These are phyloP conservation scores for Phanerochaete carnosa DNA, from an alignment of 768 basidiomycete species.

Conservation along the genomic window DNA sequence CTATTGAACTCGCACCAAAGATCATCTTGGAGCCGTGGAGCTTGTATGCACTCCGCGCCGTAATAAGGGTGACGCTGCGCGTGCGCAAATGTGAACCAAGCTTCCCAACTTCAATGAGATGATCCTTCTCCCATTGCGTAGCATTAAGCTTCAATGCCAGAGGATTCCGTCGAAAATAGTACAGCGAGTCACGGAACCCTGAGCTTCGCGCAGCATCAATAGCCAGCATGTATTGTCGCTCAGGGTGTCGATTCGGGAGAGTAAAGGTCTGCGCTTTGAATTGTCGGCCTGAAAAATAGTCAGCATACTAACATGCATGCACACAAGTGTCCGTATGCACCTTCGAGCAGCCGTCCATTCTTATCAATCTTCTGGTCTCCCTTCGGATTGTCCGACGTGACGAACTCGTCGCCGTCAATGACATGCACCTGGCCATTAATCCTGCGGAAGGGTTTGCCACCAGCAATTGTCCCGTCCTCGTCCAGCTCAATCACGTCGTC, in stretches of 20 bases:
- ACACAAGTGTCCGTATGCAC: constrained; percentile 35
- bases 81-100: constrained; percentile 87
- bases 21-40: constrained; percentile 92
- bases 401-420: constrained; percentile 87
- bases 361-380: constrained; percentile 92
- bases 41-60: constrained; percentile 91
- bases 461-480: constrained; percentile 21
- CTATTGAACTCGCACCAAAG: constrained; percentile 44
- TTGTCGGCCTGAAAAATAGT: constrained; percentile 55
- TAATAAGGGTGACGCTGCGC: constrained; percentile 90
- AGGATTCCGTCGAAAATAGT: constrained; percentile 92
- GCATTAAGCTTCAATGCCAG: constrained; percentile 90
- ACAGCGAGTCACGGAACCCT: constrained; percentile 95
- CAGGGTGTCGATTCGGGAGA: constrained; percentile 81
- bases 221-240: constrained; percentile 89
- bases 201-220: constrained; percentile 97
- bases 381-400: constrained; percentile 77
- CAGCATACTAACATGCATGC: background rate
- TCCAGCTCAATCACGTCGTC: constrained; percentile 35
- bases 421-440: constrained; percentile 73
- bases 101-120: constrained; percentile 84
- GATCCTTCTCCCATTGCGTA: constrained; percentile 87
- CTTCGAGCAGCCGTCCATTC: constrained; percentile 79
- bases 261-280: constrained; percentile 90
- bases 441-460: constrained; percentile 68